Conservation (phyloP, 257 asterid genomes). For the Solanum phureja region DNA sequence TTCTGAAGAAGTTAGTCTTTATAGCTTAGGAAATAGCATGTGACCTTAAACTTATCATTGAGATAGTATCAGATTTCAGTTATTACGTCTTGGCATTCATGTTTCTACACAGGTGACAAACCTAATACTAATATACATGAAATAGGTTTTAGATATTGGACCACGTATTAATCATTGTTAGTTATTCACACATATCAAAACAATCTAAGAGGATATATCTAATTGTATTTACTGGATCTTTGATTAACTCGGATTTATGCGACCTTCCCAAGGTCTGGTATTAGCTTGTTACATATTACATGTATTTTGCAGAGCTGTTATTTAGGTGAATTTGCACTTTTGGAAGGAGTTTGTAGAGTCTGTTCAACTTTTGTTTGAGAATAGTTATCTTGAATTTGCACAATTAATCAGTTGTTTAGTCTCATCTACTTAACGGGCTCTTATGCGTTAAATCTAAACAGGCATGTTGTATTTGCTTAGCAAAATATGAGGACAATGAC, state of each 20-base stretch:
- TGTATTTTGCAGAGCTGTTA: neutral
- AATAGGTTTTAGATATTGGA: neutral
- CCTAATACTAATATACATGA: neutral
- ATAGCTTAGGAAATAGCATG: neutral
- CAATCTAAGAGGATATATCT: neutral
- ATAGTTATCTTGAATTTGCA: neutral
- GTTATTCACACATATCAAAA: neutral
- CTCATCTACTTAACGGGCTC: neutral
- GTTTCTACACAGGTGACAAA: neutral
- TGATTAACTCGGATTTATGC: neutral
- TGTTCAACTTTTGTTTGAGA: neutral
- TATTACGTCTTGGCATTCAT: neutral
- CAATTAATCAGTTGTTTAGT: neutral
- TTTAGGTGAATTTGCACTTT: neutral
- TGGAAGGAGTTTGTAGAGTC: neutral
- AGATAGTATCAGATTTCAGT: neutral
- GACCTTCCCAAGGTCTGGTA: neutral
- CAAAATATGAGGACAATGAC: constrained; percentile 28
- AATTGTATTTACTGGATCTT: neutral
- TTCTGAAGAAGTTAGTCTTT: neutral
- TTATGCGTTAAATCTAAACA: neutral
- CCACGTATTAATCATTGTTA: neutral
- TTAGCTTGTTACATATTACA: neutral
- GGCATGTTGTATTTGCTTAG: constrained; percentile 33
- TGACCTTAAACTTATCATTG: neutral